Percentiles rank a stretch among this genome's conserved stretches.
These are phyloP conservation scores for Xylariales sp. DNA, from an alignment of 2,329 filamentous ascomycete species.

Conservation along the genomic window DNA sequence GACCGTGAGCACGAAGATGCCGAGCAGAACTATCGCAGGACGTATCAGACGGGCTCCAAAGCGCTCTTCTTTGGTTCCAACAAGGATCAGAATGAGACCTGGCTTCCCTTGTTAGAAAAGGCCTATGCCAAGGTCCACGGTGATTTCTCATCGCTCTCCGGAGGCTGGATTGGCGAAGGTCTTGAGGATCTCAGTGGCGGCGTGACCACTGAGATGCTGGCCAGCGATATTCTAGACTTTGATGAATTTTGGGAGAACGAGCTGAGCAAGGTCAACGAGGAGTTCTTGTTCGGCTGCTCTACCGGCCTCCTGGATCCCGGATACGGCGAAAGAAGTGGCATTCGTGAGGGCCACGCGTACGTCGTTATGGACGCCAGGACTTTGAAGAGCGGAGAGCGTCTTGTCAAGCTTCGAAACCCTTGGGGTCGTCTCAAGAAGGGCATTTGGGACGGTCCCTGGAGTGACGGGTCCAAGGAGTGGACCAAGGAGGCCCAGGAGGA, in stretches of 20 bases:
- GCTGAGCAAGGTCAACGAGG: conserved; percentile 72
- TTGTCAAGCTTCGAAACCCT: conserved; percentile 56
- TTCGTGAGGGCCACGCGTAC: conserved; percentile 55
- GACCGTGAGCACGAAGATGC: conserved; percentile 69
- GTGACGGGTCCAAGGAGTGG: conserved; percentile 58
- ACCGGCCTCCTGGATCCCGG: conserved; percentile 60
- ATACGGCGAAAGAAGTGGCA: conserved; percentile 56
- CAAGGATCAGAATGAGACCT: conserved; percentile 73
- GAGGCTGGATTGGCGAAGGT: conserved; percentile 64
- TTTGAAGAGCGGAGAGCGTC: conserved; percentile 46
- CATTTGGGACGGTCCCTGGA: conserved; percentile 57
- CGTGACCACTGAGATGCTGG: conserved; percentile 64
- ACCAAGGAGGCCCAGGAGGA: conserved; percentile 53
- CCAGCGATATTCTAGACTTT: conserved; percentile 69
- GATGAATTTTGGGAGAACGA: conserved; percentile 82
- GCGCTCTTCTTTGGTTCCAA: conserved; percentile 77
- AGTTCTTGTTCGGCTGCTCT: conserved; percentile 72
- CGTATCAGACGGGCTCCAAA: conserved; percentile 70
- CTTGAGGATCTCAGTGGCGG: conserved; percentile 62
- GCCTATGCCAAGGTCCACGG: conserved; percentile 83
- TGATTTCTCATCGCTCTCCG: conserved; percentile 67
- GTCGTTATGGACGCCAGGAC: conserved; percentile 55
- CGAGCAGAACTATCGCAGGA: conserved; percentile 65
- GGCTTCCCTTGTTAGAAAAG: conserved; percentile 77
- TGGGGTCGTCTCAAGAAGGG: conserved; percentile 56